Evolutionary conservation across 1,284 basidiomycete species (phyloP).

Genomic region (Fomitopsis palustris): DNA sequence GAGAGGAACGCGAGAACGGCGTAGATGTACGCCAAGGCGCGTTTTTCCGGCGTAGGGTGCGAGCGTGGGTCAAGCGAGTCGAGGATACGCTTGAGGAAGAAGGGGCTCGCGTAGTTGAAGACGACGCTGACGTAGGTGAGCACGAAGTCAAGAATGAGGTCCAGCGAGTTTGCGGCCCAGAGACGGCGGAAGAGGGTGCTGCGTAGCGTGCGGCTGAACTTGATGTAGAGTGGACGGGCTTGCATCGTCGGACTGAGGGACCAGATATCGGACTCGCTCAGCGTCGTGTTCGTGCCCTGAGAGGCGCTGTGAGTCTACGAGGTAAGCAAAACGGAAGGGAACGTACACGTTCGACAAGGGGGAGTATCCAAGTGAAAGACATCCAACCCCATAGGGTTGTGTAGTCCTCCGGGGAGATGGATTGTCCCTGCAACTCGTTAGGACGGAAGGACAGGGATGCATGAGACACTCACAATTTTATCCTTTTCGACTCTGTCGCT

Average conservation of each 20-base stretch:
- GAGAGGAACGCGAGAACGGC: slow-evolving; percentile 64
- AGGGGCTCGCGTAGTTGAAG: slow-evolving; percentile 69
- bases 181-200: slow-evolving; percentile 61
- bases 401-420: slow-evolving; percentile 72
- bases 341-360: slow-evolving; percentile 51
- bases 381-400: slow-evolving; percentile 75
- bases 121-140: slow-evolving; percentile 63
- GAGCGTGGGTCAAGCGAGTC: slow-evolving; percentile 31
- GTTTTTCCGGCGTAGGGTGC: slow-evolving; percentile 36
- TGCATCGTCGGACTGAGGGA: slow-evolving; percentile 65
- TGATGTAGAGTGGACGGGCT: slow-evolving; percentile 61
- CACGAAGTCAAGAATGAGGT: slow-evolving; percentile 65
- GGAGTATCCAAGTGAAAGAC: slow-evolving; percentile 78
- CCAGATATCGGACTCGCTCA: slow-evolving; percentile 74
- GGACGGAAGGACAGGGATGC: background rate
- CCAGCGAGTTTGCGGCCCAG: slow-evolving; percentile 67
- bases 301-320: background rate
- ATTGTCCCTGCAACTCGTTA: slow-evolving; percentile 37
- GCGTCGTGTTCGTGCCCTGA: slow-evolving; percentile 54
- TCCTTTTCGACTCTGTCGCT: slow-evolving; percentile 42
- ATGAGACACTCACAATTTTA: slow-evolving; percentile 43
- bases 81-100: slow-evolving; percentile 64
- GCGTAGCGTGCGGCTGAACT: slow-evolving; percentile 44
- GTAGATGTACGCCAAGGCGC: slow-evolving; percentile 67
- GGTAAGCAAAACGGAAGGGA: background rate